Base-by-base conservation (phyloP, 176 grass and related monocot genomes). In the Musa schizocarpa region DNA sequence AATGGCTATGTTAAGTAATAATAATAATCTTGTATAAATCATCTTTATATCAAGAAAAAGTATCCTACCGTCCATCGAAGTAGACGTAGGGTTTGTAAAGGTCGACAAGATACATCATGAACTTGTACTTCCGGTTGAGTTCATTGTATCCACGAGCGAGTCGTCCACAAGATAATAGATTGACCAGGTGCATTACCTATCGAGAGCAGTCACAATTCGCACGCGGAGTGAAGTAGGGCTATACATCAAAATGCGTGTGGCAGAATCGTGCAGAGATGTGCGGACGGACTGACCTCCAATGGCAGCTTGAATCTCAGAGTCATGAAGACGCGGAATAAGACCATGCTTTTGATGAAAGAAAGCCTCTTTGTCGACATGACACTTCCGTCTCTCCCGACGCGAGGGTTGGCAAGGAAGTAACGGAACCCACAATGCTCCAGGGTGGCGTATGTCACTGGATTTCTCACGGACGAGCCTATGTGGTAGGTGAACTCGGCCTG, bases 331-430 rank as follows among this genome's bases (percentile, higher is more conserved):
- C 70, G 85, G 69, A 96, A 92, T 19, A 55, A 9, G 0, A 54
- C 13, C 21, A 96, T 65, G 49, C 71, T 92, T 68, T 50, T 76
- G 86, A 92, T 92, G 82, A 92, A 57, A 24, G 79, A 53, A 71
- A 96, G 65, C 65, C 61, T 86, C 11, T 23, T 88, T 54, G 82
- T 77, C 21, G 80, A 78, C 13, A 86, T 92, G 75, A 57, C 58
- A 76, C 72, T 75, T 69, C 93, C 89, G 24, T 86, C 66, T 69
- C 90, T 92, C 5, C 81, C 85, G 0, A 86, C 13, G 9, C 87
- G 54, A 58, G 93, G 93, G 74, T 92, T 90, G 76, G 92, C 77
- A 52, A n/a, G 68, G 89, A 96, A 96, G 53, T 96, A 82, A 0
- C 69, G 27, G 11, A 9, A 49, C 0, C 4, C 34, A 29, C 26